Percentiles rank a stretch among this genome's conserved stretches.
phyloP scores from a whole-genome alignment of 495 filamentous ascomycete genomes.

The Pyrenopolyporus hunteri region DNA sequence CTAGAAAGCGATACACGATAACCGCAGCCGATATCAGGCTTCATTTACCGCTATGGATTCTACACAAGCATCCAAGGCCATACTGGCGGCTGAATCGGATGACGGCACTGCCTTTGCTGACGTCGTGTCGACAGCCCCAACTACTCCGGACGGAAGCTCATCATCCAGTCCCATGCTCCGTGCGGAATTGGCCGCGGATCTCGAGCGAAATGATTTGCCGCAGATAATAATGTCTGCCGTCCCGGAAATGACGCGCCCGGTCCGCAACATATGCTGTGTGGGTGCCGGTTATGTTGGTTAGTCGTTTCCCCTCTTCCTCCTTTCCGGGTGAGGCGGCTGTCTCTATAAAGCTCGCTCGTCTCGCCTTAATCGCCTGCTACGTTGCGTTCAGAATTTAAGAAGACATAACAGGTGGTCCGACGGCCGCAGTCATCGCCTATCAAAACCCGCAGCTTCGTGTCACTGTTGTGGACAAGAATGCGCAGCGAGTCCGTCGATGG shows the following conservation, averaged over 20 bases:
- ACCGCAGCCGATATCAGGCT: background rate
- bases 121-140: constrained; percentile 55
- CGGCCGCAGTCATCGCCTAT: constrained; percentile 74
- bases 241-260: constrained; percentile 18
- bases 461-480: constrained; percentile 74
- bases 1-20: background rate
- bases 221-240: constrained; percentile 5
- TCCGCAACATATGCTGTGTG: constrained; percentile 66
- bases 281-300: constrained; percentile 70
- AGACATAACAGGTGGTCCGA: constrained; percentile 70
- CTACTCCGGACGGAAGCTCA: constrained; percentile 58
- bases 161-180: constrained; percentile 51
- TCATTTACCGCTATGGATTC: constrained; percentile 9
- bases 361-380: background rate
- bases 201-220: constrained; percentile 13
- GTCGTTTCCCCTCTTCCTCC: constrained; percentile 29
- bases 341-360: background rate
- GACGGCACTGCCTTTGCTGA: constrained; percentile 2
- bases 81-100: background rate
- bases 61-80: background rate
- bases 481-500: constrained; percentile 70
- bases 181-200: constrained; percentile 22
- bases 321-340: background rate
- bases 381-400: constrained; percentile 4
- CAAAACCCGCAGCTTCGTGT: constrained; percentile 71